Evolutionary conservation across 257 asterid species (phyloP).

Genomic region (Ligustrum vulgare): DNA sequence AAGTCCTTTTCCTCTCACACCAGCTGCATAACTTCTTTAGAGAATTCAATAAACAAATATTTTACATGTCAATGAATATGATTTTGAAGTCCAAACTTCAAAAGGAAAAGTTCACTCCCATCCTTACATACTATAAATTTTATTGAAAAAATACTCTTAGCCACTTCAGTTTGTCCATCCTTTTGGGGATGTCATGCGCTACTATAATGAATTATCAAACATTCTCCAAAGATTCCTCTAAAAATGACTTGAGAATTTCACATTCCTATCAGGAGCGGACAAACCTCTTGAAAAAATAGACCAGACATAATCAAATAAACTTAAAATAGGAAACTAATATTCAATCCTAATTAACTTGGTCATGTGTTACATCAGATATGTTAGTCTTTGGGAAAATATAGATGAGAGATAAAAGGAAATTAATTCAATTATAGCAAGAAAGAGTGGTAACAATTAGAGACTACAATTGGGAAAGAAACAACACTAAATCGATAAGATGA

Average conservation of each 20-base stretch:
- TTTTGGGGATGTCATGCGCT: no score
- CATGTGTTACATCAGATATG: not conserved
- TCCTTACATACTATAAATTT: conserved; percentile 1
- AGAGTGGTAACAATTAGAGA: not conserved
- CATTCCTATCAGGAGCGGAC: no score
- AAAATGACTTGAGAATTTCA: no score
- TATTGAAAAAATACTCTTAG: conserved; percentile 6
- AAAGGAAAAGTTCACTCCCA: not conserved
- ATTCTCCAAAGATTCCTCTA: no score
- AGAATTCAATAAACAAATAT: not conserved
- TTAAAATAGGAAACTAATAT: no score
- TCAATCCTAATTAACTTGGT: no score
- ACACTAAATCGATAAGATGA: conserved; percentile 16
- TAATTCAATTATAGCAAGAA: conserved; percentile 18
- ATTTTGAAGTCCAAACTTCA: not conserved
- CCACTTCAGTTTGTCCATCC: no score
- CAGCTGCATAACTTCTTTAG: not conserved
- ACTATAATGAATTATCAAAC: no score
- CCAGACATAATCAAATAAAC: no score
- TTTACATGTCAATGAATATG: not conserved
- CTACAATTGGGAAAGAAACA: not conserved
- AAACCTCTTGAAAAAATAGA: no score
- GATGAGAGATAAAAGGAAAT: not conserved
- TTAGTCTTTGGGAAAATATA: conserved; percentile 1
- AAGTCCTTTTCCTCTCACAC: not conserved